These are phyloP conservation scores for Phytophthora parvispora DNA, from an alignment of 352 stramenopile species.

Conservation along the genomic window DNA sequence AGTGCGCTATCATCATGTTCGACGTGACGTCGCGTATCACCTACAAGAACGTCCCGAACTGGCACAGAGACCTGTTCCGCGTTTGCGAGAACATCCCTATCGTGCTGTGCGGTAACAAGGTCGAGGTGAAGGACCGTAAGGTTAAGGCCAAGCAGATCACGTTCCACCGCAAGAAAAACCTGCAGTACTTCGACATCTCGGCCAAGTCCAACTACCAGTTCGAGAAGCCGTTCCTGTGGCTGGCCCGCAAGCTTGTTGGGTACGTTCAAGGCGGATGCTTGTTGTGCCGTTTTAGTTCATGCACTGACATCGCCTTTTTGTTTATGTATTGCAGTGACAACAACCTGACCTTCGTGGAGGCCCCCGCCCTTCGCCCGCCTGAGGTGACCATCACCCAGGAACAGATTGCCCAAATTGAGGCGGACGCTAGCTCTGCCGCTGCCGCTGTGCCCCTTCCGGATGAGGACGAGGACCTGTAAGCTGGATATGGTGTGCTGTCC, in stretches of 20 bases:
- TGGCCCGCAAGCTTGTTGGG: slow-evolving; percentile 99
- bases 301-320: slow-evolving; percentile 13
- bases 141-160: slow-evolving; percentile 99
- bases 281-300: neutral
- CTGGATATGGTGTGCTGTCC: slow-evolving; percentile 41
- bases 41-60: slow-evolving; percentile 99
- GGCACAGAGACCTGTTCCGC: slow-evolving; percentile 99
- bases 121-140: slow-evolving; percentile 99
- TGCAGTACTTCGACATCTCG: slow-evolving; percentile 99
- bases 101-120: slow-evolving; percentile 99
- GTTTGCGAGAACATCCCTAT: slow-evolving; percentile 99
- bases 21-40: slow-evolving; percentile 99
- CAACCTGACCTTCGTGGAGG: slow-evolving; percentile 99
- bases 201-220: slow-evolving; percentile 99
- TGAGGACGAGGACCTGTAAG: slow-evolving; percentile 98
- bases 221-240: slow-evolving; percentile 99
- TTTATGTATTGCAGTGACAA: slow-evolving; percentile 87
- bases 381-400: slow-evolving; percentile 97
- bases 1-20: slow-evolving; percentile 99
- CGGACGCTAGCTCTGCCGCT: slow-evolving; percentile 92
- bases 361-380: slow-evolving; percentile 96
- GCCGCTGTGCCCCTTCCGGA: slow-evolving; percentile 96
- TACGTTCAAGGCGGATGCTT: slow-evolving; percentile 38
- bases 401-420: slow-evolving; percentile 95
- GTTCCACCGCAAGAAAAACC: slow-evolving; percentile 99